These are phyloP conservation scores for Carallia brachiata DNA, from an alignment of 345 rosid genomes.

Conservation along the genomic window DNA sequence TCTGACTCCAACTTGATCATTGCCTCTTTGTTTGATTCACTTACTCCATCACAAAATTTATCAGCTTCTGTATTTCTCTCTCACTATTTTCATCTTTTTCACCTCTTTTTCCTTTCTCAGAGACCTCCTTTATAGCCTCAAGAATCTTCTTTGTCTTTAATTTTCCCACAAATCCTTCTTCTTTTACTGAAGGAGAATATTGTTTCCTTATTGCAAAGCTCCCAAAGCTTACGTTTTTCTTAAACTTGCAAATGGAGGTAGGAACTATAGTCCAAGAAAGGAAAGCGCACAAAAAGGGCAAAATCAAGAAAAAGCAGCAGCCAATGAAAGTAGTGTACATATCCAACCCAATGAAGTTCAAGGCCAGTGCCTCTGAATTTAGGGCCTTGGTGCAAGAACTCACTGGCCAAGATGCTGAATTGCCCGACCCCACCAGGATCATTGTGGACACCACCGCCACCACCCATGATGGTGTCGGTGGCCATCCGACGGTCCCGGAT, in stretches of 20 bases:
- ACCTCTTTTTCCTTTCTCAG: background rate
- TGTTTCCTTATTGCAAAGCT: background rate
- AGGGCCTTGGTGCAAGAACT: slow-evolving; percentile 47
- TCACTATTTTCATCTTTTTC: background rate
- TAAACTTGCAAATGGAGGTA: no score
- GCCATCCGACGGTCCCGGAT: slow-evolving; percentile 13
- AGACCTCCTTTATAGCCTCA: background rate
- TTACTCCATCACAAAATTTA: background rate
- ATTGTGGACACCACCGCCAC: no score
- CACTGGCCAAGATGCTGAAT: slow-evolving; percentile 48
- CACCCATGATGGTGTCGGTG: background rate
- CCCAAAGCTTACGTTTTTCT: no score
- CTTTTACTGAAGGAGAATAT: no score
- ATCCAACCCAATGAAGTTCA: slow-evolving; percentile 49
- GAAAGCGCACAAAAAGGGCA: slow-evolving; percentile 1
- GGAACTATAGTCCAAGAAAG: slow-evolving; percentile 3
- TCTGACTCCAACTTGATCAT: no score
- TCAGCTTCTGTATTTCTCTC: background rate
- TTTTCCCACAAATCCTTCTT: background rate
- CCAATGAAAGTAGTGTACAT: slow-evolving; percentile 57
- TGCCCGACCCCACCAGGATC: slow-evolving; percentile 25
- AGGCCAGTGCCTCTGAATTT: slow-evolving; percentile 40
- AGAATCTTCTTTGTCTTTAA: background rate
- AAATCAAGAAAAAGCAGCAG: slow-evolving; percentile 22
- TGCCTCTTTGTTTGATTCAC: background rate